Percentiles rank a stretch among this genome's conserved stretches.
phyloP scores from a whole-genome alignment of 2,329 filamentous ascomycete genomes.

The Paecilomyces fulvus region DNA sequence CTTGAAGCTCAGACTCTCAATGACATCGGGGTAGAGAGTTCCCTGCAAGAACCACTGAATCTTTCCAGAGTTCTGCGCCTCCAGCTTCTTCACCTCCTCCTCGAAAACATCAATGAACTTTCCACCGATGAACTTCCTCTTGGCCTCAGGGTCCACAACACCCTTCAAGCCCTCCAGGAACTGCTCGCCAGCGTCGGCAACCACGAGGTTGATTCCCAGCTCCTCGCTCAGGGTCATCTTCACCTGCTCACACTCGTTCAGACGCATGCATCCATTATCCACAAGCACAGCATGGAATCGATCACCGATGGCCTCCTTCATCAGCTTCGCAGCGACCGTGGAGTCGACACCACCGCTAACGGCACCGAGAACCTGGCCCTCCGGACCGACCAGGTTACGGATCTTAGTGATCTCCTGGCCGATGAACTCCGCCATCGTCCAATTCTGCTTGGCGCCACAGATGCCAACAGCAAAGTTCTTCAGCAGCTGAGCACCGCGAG shows the following conservation, averaged over 20 bases:
- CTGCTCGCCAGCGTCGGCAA: slow-evolving; percentile 67
- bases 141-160: slow-evolving; percentile 71
- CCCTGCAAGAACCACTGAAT: slow-evolving; percentile 85
- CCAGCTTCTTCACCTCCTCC: slow-evolving; percentile 65
- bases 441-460: slow-evolving; percentile 66
- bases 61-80: slow-evolving; percentile 64
- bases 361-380: slow-evolving; percentile 72
- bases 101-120: slow-evolving; percentile 81
- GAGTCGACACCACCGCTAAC: slow-evolving; percentile 81
- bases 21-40: slow-evolving; percentile 69
- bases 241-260: slow-evolving; percentile 76
- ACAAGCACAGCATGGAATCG: slow-evolving; percentile 79
- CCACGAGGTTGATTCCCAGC: slow-evolving; percentile 81
- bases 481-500: slow-evolving; percentile 60
- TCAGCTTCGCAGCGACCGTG: slow-evolving; percentile 77
- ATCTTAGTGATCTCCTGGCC: slow-evolving; percentile 75
- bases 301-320: slow-evolving; percentile 78
- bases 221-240: slow-evolving; percentile 69
- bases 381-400: slow-evolving; percentile 68
- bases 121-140: slow-evolving; percentile 82
- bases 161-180: slow-evolving; percentile 74
- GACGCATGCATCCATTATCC: slow-evolving; percentile 76
- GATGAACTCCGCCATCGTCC: slow-evolving; percentile 80
- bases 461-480: slow-evolving; percentile 79
- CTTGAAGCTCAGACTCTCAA: slow-evolving; percentile 65